Percentiles rank a stretch among this genome's conserved stretches.
These are phyloP conservation scores for Aspergillus pseudotamarii DNA, from an alignment of 2,329 filamentous ascomycete genomes.

Conservation along the genomic window DNA sequence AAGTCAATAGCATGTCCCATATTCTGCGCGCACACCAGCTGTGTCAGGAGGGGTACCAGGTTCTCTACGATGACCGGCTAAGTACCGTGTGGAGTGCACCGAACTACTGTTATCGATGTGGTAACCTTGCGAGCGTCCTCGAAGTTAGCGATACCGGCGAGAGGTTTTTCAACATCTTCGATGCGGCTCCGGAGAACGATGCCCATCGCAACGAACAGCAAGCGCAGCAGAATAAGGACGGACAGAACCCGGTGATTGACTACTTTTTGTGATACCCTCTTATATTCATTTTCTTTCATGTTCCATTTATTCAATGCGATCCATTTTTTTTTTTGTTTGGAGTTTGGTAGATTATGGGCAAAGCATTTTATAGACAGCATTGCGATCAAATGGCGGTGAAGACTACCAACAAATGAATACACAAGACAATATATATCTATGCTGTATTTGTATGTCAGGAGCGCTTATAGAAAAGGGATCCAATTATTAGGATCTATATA, in stretches of 20 bases:
- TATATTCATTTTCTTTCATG: slow-evolving; percentile 17
- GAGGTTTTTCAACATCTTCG: slow-evolving; percentile 96
- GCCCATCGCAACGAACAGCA: slow-evolving; percentile 79
- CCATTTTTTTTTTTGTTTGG: slow-evolving; percentile 26
- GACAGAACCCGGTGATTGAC: slow-evolving; percentile 71
- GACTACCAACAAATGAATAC: neutral
- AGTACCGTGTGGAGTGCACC: slow-evolving; percentile 98
- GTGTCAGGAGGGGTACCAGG: slow-evolving; percentile 96
- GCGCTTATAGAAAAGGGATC: neutral
- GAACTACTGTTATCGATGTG: slow-evolving; percentile 93
- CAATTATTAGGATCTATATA: slow-evolving; percentile 13
- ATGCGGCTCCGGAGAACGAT: slow-evolving; percentile 91
- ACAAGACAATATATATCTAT: neutral
- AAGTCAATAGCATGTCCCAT: slow-evolving; percentile 96
- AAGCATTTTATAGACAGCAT: slow-evolving; percentile 31
- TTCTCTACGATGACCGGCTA: slow-evolving; percentile 90
- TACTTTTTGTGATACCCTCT: slow-evolving; percentile 67
- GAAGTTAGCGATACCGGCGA: slow-evolving; percentile 94
- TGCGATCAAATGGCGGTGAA: slow-evolving; percentile 7
- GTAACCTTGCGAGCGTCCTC: slow-evolving; percentile 94
- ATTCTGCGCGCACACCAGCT: slow-evolving; percentile 97
- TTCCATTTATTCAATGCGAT: slow-evolving; percentile 14
- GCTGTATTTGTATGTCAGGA: neutral
- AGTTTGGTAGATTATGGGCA: slow-evolving; percentile 30
- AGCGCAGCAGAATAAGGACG: slow-evolving; percentile 66